Evolutionary conservation across 2,329 filamentous ascomycete genomes (phyloP).

Genomic region (Curvularia sp.): DNA sequence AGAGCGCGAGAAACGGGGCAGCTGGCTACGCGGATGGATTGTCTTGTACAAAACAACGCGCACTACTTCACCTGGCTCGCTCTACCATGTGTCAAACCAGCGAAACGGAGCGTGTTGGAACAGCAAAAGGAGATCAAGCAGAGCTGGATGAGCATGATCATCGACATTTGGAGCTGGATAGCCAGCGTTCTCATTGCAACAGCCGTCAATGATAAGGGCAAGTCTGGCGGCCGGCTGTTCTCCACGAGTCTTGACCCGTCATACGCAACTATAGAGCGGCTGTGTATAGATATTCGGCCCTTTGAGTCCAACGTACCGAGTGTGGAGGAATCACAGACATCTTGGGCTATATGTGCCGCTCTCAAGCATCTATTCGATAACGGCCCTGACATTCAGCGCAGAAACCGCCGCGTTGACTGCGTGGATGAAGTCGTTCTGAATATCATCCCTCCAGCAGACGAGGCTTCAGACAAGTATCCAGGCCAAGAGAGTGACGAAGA

Average conservation of each 20-base stretch:
- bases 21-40: conserved; percentile 37
- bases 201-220: conserved; percentile 15
- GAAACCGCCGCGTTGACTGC: conserved; percentile 16
- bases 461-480: not conserved
- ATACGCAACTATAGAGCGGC: conserved; percentile 31
- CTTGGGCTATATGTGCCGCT: conserved; percentile 47
- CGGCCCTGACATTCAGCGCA: conserved; percentile 30
- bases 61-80: conserved; percentile 45
- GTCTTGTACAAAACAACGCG: conserved; percentile 38
- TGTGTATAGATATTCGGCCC: conserved; percentile 43
- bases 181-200: conserved; percentile 19
- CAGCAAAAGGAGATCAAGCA: conserved; percentile 1
- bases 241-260: not conserved
- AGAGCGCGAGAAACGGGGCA: conserved; percentile 25
- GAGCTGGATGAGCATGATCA: conserved; percentile 6
- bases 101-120: not conserved
- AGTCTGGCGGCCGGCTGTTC: not conserved
- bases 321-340: conserved; percentile 30
- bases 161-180: conserved; percentile 30
- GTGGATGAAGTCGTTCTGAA: conserved; percentile 46
- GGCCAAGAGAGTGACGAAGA: not conserved
- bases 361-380: conserved; percentile 40
- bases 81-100: conserved; percentile 38
- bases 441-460: conserved; percentile 30
- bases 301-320: conserved; percentile 31